Evolutionary conservation across 495 filamentous ascomycete species (phyloP).

Genomic region (Xylaria nigripes): DNA sequence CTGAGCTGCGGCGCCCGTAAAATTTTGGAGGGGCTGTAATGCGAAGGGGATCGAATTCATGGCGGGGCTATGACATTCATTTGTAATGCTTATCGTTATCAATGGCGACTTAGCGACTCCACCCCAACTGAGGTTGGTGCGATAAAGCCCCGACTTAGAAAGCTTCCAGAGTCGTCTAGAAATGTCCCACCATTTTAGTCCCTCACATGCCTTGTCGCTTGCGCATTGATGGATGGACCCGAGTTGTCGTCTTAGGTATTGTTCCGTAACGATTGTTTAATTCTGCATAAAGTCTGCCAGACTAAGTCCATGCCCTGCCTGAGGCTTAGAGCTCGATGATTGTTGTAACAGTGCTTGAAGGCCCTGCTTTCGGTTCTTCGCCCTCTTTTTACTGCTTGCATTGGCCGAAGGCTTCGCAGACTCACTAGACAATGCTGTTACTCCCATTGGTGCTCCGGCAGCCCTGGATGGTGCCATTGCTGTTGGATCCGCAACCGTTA

Average conservation of each 20-base stretch:
- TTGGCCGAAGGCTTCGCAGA: slow-evolving; percentile 23
- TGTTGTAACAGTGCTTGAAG: slow-evolving; percentile 45
- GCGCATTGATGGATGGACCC: too few species aligned
- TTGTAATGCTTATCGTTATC: neutral
- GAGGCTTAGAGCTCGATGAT: slow-evolving; percentile 21
- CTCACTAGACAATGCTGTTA: neutral
- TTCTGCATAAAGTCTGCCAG: slow-evolving; percentile 47
- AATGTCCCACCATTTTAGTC: neutral
- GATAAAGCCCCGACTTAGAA: neutral
- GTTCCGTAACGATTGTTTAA: slow-evolving; percentile 16
- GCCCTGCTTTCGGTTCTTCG: slow-evolving; percentile 46
- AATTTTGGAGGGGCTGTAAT: slow-evolving; percentile 30
- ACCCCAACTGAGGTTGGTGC: neutral
- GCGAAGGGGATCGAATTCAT: slow-evolving; percentile 4
- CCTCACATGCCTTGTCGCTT: neutral
- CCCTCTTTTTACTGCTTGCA: slow-evolving; percentile 46
- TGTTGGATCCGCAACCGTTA: neutral
- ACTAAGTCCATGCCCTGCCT: slow-evolving; percentile 38
- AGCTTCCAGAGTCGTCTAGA: neutral
- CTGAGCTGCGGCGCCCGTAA: too few species aligned
- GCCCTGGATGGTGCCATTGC: slow-evolving; percentile 6
- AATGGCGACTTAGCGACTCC: neutral
- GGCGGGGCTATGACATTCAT: slow-evolving; percentile 21
- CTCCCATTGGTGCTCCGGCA: neutral
- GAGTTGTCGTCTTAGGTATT: too few species aligned